A percentile compares a stretch with the other conserved stretches of the same genome.
Conservation (phyloP, 352 stramenopile genomes). For the Pythium sp. region DNA sequence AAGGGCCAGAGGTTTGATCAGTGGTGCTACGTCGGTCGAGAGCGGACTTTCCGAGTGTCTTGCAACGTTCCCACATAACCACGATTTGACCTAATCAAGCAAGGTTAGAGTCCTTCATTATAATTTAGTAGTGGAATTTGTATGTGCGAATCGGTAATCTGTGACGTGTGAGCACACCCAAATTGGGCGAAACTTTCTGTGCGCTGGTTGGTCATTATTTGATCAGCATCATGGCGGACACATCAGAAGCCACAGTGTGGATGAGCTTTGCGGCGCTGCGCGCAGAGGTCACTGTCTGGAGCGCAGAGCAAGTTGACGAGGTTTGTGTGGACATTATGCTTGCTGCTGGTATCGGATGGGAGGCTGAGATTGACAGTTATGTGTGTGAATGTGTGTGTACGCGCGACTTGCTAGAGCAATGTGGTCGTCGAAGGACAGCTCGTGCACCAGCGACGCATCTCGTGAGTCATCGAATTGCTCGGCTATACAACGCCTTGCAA, state of each 20-base stretch:
- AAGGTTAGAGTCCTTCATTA: too few relatives aligned
- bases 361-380: background rate
- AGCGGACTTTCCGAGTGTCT: too few relatives aligned
- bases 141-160: background rate
- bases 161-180: slow-evolving; percentile 17
- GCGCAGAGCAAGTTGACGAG: slow-evolving; percentile 19
- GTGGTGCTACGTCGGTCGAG: too few relatives aligned
- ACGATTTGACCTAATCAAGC: too few relatives aligned
- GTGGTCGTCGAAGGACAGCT: slow-evolving; percentile 67
- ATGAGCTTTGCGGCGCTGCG: slow-evolving; percentile 50
- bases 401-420: slow-evolving; percentile 20
- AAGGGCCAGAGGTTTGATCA: too few relatives aligned
- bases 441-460: slow-evolving; percentile 73
- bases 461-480: slow-evolving; percentile 30
- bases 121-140: background rate
- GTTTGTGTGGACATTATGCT: slow-evolving; percentile 4
- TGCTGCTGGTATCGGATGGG: background rate
- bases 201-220: slow-evolving; percentile 16
- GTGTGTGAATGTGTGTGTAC: background rate
- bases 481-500: background rate
- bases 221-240: slow-evolving; percentile 19
- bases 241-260: slow-evolving; percentile 22
- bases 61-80: too few relatives aligned
- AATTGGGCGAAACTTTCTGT: background rate
- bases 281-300: slow-evolving; percentile 28